Evolutionary conservation across 164 flowering plant species (phyloP), one percentile per base, ranked within the genome.

Genomic region (Stephania yunnanensis): DNA sequence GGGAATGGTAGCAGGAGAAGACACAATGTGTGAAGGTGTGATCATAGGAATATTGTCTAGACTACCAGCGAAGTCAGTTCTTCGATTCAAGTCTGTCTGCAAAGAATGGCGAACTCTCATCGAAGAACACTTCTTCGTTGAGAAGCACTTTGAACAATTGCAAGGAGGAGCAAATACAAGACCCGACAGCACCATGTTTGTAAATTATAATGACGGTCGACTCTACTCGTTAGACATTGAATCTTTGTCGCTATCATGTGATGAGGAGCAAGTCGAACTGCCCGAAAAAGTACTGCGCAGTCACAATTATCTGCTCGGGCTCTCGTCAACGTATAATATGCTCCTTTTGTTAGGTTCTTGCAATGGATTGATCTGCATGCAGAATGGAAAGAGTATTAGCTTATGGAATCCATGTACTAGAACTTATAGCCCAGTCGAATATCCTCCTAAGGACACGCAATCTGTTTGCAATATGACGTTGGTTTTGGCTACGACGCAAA

Each of bases 401-500:
- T 13, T 65, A 17, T 65, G 68, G 68, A 65, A 65, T n/a, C 68
- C 68, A n/a, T 8, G 12, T 8, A 65, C 68, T 13, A 8, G 22
- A 8, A 13, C 7, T n/a, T 65, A n/a, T 65, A 65, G 29, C 10
- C n/a, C 0, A 65, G 29, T 65, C n/a, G 9, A 4, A 65, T 4
- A n/a, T n/a, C 20, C n/a, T n/a, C 9, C 10, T n/a, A 36, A 36
- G 42, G 42, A 36, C 42, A 36, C 15, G 9, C 10, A 8, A 65
- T 65, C 1, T 1, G n/a, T n/a, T n/a, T 6, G 15, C 10, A n/a
- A 1, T 65, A 30, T 4, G 29, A 4, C 7, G 9, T 1, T 1
- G 68, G 68, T n/a, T 65, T 65, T 65, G 68, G 68, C 29, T 65
- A 65, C 68, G 68, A 65, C 22, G 68, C n/a, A 65, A 65, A n/a